Evolutionary conservation across 2,329 filamentous ascomycete genomes (phyloP).

Genomic region (Claviceps fusiformis): DNA sequence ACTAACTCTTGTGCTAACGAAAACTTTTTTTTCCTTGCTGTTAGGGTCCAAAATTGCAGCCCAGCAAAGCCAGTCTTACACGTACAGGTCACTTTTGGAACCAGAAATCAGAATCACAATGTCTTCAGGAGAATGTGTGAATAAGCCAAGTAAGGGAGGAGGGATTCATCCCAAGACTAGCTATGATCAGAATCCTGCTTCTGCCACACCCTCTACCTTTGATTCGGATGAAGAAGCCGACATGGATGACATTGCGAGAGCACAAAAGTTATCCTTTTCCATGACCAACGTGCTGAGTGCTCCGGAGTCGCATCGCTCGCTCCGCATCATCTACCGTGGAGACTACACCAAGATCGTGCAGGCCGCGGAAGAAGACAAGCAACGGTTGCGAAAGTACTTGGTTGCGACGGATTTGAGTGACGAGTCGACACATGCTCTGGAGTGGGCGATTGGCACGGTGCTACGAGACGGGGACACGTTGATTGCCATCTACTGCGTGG

Average conservation of each 20-base stretch:
- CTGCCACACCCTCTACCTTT: constrained; percentile 43
- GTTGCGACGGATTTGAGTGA: constrained; percentile 93
- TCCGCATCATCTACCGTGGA: constrained; percentile 81
- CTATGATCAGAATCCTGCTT: constrained; percentile 57
- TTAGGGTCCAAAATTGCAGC: constrained; percentile 40
- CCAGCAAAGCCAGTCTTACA: constrained; percentile 30
- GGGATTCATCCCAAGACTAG: constrained; percentile 71
- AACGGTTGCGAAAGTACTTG: constrained; percentile 75
- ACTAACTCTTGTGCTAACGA: not conserved
- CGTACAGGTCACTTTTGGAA: constrained; percentile 53
- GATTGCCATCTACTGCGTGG: constrained; percentile 83
- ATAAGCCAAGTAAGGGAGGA: constrained; percentile 36
- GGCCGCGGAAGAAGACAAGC: constrained; percentile 65
- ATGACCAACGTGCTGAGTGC: constrained; percentile 69
- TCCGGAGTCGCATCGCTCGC: constrained; percentile 63
- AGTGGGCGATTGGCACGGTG: constrained; percentile 96
- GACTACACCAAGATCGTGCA: constrained; percentile 66
- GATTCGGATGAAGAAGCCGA: constrained; percentile 82
- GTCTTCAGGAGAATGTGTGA: constrained; percentile 45
- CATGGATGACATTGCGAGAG: constrained; percentile 70
- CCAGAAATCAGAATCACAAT: constrained; percentile 52
- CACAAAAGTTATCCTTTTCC: constrained; percentile 70
- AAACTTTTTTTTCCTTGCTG: not conserved
- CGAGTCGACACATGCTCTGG: constrained; percentile 85
- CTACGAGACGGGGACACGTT: constrained; percentile 88